phyloP scores from a whole-genome alignment of 2,329 filamentous ascomycete genomes.

The Achaetomium macrosporum region DNA sequence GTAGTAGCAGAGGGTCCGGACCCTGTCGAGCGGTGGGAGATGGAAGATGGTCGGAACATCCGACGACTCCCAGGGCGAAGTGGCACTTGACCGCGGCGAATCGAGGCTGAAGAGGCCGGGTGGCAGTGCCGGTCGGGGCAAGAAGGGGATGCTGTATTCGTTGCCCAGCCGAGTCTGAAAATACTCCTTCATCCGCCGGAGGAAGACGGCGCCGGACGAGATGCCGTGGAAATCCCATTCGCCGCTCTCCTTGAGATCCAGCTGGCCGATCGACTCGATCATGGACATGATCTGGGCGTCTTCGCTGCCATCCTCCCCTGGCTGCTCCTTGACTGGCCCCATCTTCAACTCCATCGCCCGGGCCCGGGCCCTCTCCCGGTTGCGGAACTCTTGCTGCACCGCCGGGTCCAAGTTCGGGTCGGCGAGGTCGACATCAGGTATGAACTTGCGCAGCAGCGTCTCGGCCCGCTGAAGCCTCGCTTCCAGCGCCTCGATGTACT shows the following conservation, averaged over 20 bases:
- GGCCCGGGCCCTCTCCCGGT: conserved; percentile 46
- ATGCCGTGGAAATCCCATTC: conserved; percentile 94
- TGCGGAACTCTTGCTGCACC: conserved; percentile 63
- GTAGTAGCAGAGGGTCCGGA: conserved; percentile 48
- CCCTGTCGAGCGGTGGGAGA: conserved; percentile 59
- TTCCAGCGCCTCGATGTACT: conserved; percentile 89
- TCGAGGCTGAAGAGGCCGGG: conserved; percentile 56
- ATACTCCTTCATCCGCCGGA: conserved; percentile 80
- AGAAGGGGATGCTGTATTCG: conserved; percentile 53
- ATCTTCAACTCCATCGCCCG: conserved; percentile 39
- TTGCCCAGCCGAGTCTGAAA: conserved; percentile 71
- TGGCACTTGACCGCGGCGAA: conserved; percentile 58
- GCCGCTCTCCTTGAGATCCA: conserved; percentile 86
- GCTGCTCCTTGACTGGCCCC: conserved; percentile 27
- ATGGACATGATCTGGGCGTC: conserved; percentile 83
- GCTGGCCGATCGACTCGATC: conserved; percentile 85
- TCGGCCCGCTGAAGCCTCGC: conserved; percentile 77
- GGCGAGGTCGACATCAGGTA: conserved; percentile 78
- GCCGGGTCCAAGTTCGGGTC: conserved; percentile 77
- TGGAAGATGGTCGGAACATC: conserved; percentile 52
- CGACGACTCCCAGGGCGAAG: conserved; percentile 57
- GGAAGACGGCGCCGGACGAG: conserved; percentile 85
- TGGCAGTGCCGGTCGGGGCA: conserved; percentile 45
- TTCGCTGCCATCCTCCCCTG: conserved; percentile 37
- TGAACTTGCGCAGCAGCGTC: conserved; percentile 67